phyloP scores from a whole-genome alignment of 2,329 filamentous ascomycete species.

The Trichoderma simmonsii region DNA sequence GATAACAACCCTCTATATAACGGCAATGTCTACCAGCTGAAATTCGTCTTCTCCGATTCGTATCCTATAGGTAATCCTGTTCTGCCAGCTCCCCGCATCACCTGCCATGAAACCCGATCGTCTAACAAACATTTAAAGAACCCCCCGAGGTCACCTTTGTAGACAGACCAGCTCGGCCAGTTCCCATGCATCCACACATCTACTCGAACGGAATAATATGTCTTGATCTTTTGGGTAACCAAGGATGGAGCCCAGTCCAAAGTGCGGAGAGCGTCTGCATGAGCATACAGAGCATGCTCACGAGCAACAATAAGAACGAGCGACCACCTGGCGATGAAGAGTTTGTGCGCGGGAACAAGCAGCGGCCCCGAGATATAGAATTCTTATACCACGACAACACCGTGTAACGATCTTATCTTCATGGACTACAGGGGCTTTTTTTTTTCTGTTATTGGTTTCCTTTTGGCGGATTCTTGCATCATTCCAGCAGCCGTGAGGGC shows the following conservation, averaged over 20 bases:
- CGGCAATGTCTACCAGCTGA: conserved; percentile 75
- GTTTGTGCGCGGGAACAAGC: conserved; percentile 77
- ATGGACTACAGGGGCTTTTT: not conserved
- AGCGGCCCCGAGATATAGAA: conserved; percentile 81
- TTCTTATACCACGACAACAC: conserved; percentile 93
- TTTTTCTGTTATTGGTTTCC: not conserved
- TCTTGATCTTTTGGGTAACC: conserved; percentile 80
- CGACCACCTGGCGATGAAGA: conserved; percentile 85
- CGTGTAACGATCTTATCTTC: conserved; percentile 44
- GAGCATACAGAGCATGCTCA: conserved; percentile 97
- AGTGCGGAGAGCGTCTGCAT: conserved; percentile 97
- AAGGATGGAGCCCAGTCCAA: conserved; percentile 95
- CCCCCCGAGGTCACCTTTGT: conserved; percentile 93
- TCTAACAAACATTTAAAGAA: conserved; percentile 51
- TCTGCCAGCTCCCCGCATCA: not conserved
- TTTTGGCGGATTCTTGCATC: conserved; percentile 15
- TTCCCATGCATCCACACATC: conserved; percentile 95
- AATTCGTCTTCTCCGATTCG: conserved; percentile 76
- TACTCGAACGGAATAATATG: conserved; percentile 99
- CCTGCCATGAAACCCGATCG: not conserved
- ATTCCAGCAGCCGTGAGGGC: conserved; percentile 1
- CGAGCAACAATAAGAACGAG: conserved; percentile 88
- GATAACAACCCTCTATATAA: conserved; percentile 87
- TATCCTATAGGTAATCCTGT: conserved; percentile 81
- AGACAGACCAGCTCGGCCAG: conserved; percentile 59